A percentile compares a stretch with the other conserved stretches of the same genome.
Conservation (phyloP, 768 basidiomycete species). For the Daedaleopsis nitida region DNA sequence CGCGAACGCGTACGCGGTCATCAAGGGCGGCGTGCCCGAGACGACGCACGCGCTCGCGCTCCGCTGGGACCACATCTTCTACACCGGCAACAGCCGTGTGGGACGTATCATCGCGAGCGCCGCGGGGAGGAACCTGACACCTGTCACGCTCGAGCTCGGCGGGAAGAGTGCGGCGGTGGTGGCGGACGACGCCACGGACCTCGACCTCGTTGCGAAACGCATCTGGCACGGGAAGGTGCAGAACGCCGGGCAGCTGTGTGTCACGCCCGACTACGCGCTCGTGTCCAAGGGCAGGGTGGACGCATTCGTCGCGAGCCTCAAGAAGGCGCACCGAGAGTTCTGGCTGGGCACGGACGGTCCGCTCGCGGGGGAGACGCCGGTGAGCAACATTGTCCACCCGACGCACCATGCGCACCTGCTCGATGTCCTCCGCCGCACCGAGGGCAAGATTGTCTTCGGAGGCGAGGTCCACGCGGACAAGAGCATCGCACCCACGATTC, state of each 20-base stretch:
- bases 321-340: conserved; percentile 46
- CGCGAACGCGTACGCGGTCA: conserved; percentile 49
- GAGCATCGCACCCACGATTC: conserved; percentile 61
- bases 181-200: conserved; percentile 42
- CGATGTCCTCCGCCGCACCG: conserved; percentile 52
- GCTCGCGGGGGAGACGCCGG: conserved; percentile 40
- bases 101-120: conserved; percentile 43
- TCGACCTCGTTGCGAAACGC: conserved; percentile 60
- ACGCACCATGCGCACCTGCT: conserved; percentile 56
- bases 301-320: conserved; percentile 46
- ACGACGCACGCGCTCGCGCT: conserved; percentile 37
- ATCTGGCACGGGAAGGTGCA: conserved; percentile 66
- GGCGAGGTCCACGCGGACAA: conserved; percentile 43
- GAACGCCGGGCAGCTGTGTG: conserved; percentile 65
- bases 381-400: conserved; percentile 55
- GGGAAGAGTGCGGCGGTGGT: conserved; percentile 51
- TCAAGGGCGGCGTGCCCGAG: conserved; percentile 49
- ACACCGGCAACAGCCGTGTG: conserved; percentile 37
- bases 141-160: conserved; percentile 44
- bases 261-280: conserved; percentile 49
- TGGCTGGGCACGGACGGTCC: conserved; percentile 52
- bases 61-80: conserved; percentile 43
- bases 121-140: conserved; percentile 46
- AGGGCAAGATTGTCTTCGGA: conserved; percentile 58
- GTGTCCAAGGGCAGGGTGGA: conserved; percentile 45